Evolutionary conservation across 2,329 filamentous ascomycete species (phyloP), one percentile per base, ranked within the genome.

Genomic region (Coniosporium tulheliwenetii): DNA sequence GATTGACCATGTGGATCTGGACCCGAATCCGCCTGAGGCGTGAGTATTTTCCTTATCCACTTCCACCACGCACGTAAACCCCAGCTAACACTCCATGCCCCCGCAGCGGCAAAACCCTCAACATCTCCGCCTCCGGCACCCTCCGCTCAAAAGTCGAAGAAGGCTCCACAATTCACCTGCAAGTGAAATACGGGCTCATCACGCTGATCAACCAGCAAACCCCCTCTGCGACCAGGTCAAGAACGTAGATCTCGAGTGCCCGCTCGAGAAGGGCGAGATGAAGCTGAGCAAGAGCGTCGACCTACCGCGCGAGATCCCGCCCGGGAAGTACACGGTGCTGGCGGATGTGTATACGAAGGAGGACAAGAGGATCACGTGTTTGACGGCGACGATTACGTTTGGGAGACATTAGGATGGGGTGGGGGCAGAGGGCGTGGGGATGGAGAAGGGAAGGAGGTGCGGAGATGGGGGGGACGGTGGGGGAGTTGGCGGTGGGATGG

Each of bases 161-260:
- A 43, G 89, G 85, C 43, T 85, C 89, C 44, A 85, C 83, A 52
- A 81, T 95, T 46, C 70, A 80, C 38, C 61, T 98, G 34, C 73
- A 79, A 49, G 89, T 98, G 64, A 95, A 94, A 66, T 95, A 93
- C 61, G 89, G 89, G 45, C 70, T 94, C 49, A 95, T 98, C 61
- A 83, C 78, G 41, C 74, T 98, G 48, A 77, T 98, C 61, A 84
- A 75, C 60, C 82, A 82, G 48, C 74, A 71, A 49, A 78, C 80
- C 53, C 81, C 94, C 74, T 96, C 32, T 98, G 91, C 68, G 83
- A 95, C 45, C 81, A 93, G 59, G 75, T 93, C 48, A 69, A 74
- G 58, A 86, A 95, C 50, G 85, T 95, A 36, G 85, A 95, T 52
- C 68, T 96, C 43, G 66, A 84, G 52, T 98, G 91, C 63, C 91